phyloP scores from a whole-genome alignment of 2,329 filamentous ascomycete genomes.

The Metarhizium album region DNA sequence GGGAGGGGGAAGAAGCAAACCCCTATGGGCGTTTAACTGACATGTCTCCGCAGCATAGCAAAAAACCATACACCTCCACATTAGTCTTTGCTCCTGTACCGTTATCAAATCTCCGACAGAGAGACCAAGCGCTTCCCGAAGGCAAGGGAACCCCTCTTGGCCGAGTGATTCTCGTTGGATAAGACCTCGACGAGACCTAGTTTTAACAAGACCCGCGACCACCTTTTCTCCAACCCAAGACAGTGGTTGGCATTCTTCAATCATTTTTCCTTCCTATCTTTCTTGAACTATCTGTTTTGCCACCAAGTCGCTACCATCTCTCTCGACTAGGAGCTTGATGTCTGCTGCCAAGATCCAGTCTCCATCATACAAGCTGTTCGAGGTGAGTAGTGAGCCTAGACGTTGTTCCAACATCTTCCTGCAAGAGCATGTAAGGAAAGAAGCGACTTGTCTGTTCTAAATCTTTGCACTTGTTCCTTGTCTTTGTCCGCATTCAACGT shows the following conservation, averaged over 20 bases:
- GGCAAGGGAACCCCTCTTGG: conserved; percentile 19
- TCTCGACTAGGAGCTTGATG: conserved; percentile 38
- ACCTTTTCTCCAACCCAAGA: conserved; percentile 25
- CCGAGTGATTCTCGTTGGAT: conserved; percentile 20
- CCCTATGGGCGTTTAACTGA: conserved; percentile 19
- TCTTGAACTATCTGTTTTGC: conserved; percentile 23
- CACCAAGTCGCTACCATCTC: conserved; percentile 15
- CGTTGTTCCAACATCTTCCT: conserved; percentile 17
- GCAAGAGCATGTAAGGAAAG: neutral
- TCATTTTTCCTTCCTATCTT: conserved; percentile 12
- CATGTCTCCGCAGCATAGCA: conserved; percentile 19
- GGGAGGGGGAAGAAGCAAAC: conserved; percentile 21
- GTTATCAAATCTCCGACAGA: conserved; percentile 30
- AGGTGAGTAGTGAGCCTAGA: conserved; percentile 38
- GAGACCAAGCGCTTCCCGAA: conserved; percentile 16
- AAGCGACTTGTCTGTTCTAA: neutral
- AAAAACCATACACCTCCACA: conserved; percentile 18
- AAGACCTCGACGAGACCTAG: conserved; percentile 28
- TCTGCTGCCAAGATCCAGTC: conserved; percentile 46
- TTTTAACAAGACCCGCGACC: conserved; percentile 21
- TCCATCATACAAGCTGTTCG: conserved; percentile 46
- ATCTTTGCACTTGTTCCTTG: neutral
- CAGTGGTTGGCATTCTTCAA: conserved; percentile 26
- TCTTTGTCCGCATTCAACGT: neutral
- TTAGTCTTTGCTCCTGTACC: conserved; percentile 19